These are phyloP conservation scores for Melampsora americana DNA, from an alignment of 1,284 basidiomycete species.

Conservation along the genomic window DNA sequence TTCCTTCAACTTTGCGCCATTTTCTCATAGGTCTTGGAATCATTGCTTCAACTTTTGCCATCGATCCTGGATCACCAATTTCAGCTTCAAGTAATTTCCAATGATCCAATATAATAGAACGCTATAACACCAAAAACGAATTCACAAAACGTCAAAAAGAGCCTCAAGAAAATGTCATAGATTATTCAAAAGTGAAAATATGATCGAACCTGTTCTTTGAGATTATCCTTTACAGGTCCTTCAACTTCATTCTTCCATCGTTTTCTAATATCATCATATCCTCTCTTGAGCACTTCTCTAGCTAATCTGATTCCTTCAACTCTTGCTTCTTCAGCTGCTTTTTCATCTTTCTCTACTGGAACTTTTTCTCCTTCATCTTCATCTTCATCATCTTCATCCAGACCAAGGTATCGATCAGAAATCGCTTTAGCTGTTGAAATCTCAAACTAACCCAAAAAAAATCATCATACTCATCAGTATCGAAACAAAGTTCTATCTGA, in stretches of 20 bases:
- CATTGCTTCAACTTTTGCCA: slow-evolving; percentile 76
- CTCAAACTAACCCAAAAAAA: slow-evolving; percentile 53
- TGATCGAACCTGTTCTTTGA: slow-evolving; percentile 76
- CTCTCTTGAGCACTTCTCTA: slow-evolving; percentile 74
- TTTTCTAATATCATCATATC: slow-evolving; percentile 76
- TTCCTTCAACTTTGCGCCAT: slow-evolving; percentile 74
- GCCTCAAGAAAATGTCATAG: background rate
- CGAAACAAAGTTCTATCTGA: slow-evolving; percentile 58
- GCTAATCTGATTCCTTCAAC: slow-evolving; percentile 67
- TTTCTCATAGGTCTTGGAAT: slow-evolving; percentile 86
- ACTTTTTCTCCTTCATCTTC: slow-evolving; percentile 66
- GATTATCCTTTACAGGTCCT: slow-evolving; percentile 47
- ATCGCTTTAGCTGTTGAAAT: slow-evolving; percentile 51
- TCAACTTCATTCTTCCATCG: slow-evolving; percentile 57
- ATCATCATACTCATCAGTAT: slow-evolving; percentile 56
- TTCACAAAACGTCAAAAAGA: too few species aligned
- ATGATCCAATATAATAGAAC: slow-evolving; percentile 80
- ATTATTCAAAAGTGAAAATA: slow-evolving; percentile 43
- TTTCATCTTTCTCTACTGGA: slow-evolving; percentile 60
- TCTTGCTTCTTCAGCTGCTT: slow-evolving; percentile 58
- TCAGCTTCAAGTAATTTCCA: slow-evolving; percentile 88
- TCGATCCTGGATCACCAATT: slow-evolving; percentile 66
- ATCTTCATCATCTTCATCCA: slow-evolving; percentile 66
- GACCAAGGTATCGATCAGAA: slow-evolving; percentile 48
- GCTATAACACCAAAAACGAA: slow-evolving; percentile 60